Evolutionary conservation across 257 asterid genomes (phyloP).

Genomic region (Forsythia viridissima): DNA sequence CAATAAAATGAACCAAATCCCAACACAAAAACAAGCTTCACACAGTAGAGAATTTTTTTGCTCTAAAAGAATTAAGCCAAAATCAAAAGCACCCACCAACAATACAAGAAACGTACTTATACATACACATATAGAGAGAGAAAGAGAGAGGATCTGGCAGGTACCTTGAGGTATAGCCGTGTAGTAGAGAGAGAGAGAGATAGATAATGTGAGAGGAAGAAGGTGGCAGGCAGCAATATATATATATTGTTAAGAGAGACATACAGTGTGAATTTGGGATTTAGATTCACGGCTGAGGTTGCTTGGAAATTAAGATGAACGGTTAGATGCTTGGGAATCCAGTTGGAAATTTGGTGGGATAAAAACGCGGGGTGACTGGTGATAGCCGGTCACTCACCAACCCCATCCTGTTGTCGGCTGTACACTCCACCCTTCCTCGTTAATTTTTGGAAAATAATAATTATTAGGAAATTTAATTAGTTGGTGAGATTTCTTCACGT

Average conservation of each 20-base stretch:
- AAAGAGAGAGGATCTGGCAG: not conserved
- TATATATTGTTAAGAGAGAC: not conserved
- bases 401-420: not conserved
- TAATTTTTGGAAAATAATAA: no score
- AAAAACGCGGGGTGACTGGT: not conserved
- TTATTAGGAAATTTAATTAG: not conserved
- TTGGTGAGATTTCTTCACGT: not conserved
- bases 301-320: not conserved
- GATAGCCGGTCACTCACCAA: slow-evolving; percentile 5
- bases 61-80: not conserved
- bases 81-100: not conserved
- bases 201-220: not conserved
- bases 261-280: not conserved
- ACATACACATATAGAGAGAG: not conserved
- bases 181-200: not conserved
- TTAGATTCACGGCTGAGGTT: not conserved
- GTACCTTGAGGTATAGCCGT: not conserved
- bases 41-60: not conserved
- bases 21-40: not conserved
- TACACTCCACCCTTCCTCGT: not conserved
- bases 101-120: not conserved
- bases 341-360: not conserved
- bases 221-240: not conserved
- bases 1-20: not conserved
- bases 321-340: not conserved